Evolutionary conservation across 305 asterid genomes (phyloP).

Genomic region (Rubia peregrina): DNA sequence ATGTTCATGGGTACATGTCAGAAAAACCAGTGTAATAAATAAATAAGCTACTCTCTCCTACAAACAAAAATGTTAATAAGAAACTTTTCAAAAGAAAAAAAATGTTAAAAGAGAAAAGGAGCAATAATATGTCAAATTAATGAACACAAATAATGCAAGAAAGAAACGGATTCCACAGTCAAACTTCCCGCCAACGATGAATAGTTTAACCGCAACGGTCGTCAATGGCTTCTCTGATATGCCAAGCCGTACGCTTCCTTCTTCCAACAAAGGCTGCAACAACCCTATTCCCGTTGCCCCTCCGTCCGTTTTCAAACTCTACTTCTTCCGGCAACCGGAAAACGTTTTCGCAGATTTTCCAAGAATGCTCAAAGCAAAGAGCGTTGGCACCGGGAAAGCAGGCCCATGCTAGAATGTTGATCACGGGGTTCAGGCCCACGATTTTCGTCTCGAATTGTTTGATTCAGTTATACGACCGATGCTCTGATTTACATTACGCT

Average conservation of each 20-base stretch:
- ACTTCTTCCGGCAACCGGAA: slow-evolving; percentile 27
- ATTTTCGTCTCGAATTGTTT: slow-evolving; percentile 69
- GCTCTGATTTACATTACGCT: slow-evolving; percentile 43
- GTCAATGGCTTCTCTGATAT: slow-evolving; percentile 35
- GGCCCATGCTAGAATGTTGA: slow-evolving; percentile 64
- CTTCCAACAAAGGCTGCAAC: slow-evolving; percentile 23
- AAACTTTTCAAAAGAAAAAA: too few relatives aligned
- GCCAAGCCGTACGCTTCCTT: slow-evolving; percentile 23
- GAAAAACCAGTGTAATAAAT: too few relatives aligned
- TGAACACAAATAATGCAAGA: background rate
- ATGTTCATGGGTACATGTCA: too few relatives aligned
- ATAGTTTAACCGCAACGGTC: slow-evolving; percentile 32
- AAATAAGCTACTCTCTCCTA: too few relatives aligned
- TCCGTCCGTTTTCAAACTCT: slow-evolving; percentile 26
- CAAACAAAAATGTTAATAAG: too few relatives aligned
- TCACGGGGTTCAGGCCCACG: slow-evolving; percentile 69
- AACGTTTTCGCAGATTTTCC: slow-evolving; percentile 62
- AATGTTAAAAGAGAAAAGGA: too few relatives aligned
- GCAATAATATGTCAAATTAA: too few relatives aligned
- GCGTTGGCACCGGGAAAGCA: slow-evolving; percentile 52
- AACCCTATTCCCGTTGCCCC: slow-evolving; percentile 7
- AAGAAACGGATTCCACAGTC: background rate
- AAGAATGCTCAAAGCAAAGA: slow-evolving; percentile 52
- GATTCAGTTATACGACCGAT: slow-evolving; percentile 52
- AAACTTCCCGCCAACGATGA: slow-evolving; percentile 42